phyloP scores from a whole-genome alignment of 768 basidiomycete species.

The Royoungia palumana region DNA sequence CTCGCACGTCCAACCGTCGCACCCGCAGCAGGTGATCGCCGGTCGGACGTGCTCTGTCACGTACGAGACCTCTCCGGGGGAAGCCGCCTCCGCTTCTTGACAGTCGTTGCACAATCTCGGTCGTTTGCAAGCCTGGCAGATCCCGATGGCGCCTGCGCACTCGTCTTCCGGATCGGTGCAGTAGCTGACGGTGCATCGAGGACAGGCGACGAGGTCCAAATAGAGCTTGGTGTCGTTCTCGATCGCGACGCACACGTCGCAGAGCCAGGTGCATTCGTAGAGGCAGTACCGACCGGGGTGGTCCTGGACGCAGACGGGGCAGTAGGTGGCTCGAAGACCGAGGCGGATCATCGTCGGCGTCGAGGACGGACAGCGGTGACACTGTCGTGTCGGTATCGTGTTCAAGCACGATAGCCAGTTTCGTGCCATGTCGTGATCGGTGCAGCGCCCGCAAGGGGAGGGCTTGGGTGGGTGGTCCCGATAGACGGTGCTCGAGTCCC shows the following conservation, averaged over 20 bases:
- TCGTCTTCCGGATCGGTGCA: background rate
- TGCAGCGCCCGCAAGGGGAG: slow-evolving; percentile 4
- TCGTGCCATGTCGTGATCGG: background rate
- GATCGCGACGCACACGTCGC: background rate
- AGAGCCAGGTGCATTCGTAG: slow-evolving; percentile 3
- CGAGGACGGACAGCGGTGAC: slow-evolving; percentile 8
- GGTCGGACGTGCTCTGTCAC: background rate
- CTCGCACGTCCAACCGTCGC: slow-evolving; percentile 7
- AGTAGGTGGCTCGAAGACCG: background rate
- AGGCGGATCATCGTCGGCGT: background rate
- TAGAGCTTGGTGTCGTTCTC: background rate
- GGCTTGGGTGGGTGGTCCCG: slow-evolving; percentile 16
- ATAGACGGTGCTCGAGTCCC: slow-evolving; percentile 10
- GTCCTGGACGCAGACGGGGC: slow-evolving; percentile 4
- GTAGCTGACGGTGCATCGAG: slow-evolving; percentile 11
- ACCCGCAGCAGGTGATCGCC: background rate
- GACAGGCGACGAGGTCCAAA: slow-evolving; percentile 9
- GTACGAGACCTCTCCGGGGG: background rate
- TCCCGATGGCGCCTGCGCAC: background rate
- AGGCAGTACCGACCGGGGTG: background rate
- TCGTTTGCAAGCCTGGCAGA: slow-evolving; percentile 10
- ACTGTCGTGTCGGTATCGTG: background rate
- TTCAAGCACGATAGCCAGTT: slow-evolving; percentile 3
- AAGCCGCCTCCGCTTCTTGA: slow-evolving; percentile 13
- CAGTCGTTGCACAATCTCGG: slow-evolving; percentile 5